Evolutionary conservation across 1,284 basidiomycete species (phyloP).

Genomic region (Phylloboletellus chloephorus): DNA sequence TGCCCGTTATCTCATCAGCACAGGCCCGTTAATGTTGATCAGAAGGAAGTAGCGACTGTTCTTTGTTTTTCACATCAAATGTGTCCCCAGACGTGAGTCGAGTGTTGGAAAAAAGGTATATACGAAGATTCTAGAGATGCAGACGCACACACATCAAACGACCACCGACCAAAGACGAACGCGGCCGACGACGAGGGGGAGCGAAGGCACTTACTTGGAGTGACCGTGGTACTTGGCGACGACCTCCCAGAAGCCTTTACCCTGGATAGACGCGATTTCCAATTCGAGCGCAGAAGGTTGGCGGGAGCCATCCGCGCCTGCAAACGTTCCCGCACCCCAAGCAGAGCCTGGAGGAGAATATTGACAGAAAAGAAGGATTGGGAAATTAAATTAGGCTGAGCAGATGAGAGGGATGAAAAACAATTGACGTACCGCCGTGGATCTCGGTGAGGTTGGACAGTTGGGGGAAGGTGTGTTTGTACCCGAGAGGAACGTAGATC

Average conservation of each 20-base stretch:
- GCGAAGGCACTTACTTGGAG: slow-evolving; percentile 11
- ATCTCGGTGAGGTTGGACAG: slow-evolving; percentile 58
- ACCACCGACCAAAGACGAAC: background rate
- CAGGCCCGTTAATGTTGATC: too few species aligned
- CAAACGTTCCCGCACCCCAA: slow-evolving; percentile 74
- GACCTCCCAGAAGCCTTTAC: slow-evolving; percentile 50
- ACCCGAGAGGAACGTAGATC: slow-evolving; percentile 77
- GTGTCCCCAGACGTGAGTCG: background rate
- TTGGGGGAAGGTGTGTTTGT: slow-evolving; percentile 52
- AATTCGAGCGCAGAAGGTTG: slow-evolving; percentile 60
- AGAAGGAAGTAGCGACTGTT: too few species aligned
- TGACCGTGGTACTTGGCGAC: slow-evolving; percentile 37
- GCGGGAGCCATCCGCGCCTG: slow-evolving; percentile 58
- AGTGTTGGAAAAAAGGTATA: slow-evolving; percentile 1
- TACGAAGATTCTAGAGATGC: background rate
- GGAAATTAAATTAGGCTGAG: background rate
- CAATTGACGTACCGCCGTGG: slow-evolving; percentile 56
- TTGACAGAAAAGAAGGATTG: background rate
- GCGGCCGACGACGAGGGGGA: background rate
- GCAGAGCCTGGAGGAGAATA: slow-evolving; percentile 44
- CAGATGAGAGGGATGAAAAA: background rate
- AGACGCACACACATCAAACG: background rate
- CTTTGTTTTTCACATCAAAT: too few species aligned
- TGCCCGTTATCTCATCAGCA: too few species aligned
- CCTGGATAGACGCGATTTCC: slow-evolving; percentile 63